Percentiles rank a stretch among this genome's conserved stretches.
Evolutionary conservation across 2,329 filamentous ascomycete species (phyloP).

Genomic region (Sporothrix pseudoabietina): DNA sequence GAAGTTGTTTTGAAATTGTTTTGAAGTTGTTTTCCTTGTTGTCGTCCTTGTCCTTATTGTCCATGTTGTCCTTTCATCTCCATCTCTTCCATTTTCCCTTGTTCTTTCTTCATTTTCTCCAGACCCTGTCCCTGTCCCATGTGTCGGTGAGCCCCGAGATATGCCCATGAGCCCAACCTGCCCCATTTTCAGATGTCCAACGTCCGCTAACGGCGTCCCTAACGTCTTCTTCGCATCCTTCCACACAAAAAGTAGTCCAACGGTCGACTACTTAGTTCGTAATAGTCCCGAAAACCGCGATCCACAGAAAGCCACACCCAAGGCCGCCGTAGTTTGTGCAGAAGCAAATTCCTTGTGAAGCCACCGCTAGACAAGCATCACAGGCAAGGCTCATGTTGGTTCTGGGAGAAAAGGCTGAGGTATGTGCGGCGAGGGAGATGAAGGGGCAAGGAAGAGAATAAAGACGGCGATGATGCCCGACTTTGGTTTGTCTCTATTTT

Average conservation of each 20-base stretch:
- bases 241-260: background rate
- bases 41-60: background rate
- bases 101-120: background rate
- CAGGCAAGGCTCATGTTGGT: background rate
- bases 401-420: background rate
- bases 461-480: background rate
- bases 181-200: constrained; percentile 1
- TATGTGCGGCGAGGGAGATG: background rate
- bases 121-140: background rate
- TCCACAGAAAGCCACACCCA: background rate
- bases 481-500: background rate
- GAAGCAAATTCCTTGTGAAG: background rate
- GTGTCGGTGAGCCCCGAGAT: constrained; percentile 18
- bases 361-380: background rate
- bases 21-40: constrained; percentile 2
- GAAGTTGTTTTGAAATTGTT: no score
- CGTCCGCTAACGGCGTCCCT: constrained; percentile 1
- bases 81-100: background rate
- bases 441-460: background rate
- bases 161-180: constrained; percentile 8
- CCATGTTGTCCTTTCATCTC: background rate
- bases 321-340: background rate
- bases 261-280: background rate
- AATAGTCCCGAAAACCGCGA: background rate
- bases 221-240: background rate